Conservation (phyloP, 2,329 filamentous ascomycete genomes). For the Aaosphaeria arxii region DNA sequence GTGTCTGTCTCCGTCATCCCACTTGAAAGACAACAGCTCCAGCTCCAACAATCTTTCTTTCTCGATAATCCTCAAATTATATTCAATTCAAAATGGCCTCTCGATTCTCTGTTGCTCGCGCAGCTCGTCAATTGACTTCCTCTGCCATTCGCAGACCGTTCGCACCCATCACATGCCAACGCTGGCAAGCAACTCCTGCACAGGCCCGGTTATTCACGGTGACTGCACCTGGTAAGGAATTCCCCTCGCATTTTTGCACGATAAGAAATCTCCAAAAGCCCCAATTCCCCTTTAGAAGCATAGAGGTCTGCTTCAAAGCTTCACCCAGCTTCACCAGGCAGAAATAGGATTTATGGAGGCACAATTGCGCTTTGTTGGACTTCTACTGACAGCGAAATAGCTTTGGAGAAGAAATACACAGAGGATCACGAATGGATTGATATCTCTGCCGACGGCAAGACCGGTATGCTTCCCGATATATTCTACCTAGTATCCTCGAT, state of each 20-base stretch:
- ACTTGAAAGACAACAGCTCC: background rate
- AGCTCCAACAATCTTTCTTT: slow-evolving; percentile 1
- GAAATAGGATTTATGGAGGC: no score
- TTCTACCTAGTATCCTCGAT: background rate
- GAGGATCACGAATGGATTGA: slow-evolving; percentile 99
- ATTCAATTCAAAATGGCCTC: slow-evolving; percentile 30
- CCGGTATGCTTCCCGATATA: slow-evolving; percentile 51
- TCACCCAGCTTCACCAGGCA: no score
- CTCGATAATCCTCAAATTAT: slow-evolving; percentile 4
- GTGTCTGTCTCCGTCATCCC: background rate
- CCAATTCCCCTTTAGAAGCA: background rate
- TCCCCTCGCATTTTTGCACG: background rate
- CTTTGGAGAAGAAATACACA: slow-evolving; percentile 82
- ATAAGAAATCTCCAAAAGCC: background rate
- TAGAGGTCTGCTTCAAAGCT: no score
- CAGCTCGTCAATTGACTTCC: slow-evolving; percentile 33
- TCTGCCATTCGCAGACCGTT: slow-evolving; percentile 19
- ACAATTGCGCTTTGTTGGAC: background rate
- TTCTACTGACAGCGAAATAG: slow-evolving; percentile 11
- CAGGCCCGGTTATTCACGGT: slow-evolving; percentile 38
- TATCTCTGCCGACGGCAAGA: slow-evolving; percentile 75
- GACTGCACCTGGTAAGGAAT: slow-evolving; percentile 29
- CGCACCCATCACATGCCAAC: slow-evolving; percentile 19
- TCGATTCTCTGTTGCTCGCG: slow-evolving; percentile 29
- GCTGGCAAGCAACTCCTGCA: slow-evolving; percentile 17